These are phyloP conservation scores for Skeletonema marinoi DNA, from an alignment of 108 stramenopile genomes.

Conservation along the genomic window DNA sequence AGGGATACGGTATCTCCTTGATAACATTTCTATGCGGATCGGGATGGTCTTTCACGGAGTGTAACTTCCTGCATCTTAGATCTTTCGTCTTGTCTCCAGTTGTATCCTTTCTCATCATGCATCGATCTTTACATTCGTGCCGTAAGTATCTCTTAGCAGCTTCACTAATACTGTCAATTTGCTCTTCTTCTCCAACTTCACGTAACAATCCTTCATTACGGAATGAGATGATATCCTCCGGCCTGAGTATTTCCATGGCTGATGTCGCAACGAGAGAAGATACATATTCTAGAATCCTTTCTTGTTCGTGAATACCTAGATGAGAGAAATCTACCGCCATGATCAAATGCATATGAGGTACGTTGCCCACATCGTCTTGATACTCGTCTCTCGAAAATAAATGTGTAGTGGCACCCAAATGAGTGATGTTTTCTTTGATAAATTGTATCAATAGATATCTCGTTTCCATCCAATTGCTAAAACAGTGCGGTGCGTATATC, in stretches of 20 bases:
- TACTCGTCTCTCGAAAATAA: background rate
- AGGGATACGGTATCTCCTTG: background rate
- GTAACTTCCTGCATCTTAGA: background rate
- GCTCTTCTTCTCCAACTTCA: background rate
- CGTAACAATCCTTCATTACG: background rate
- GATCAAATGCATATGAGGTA: background rate
- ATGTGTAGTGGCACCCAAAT: background rate
- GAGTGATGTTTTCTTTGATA: background rate
- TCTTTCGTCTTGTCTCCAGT: background rate
- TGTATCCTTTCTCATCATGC: background rate
- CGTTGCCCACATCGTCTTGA: background rate
- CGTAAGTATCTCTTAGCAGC: background rate
- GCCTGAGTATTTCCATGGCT: background rate
- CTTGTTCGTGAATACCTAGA: background rate
- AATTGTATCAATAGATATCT: background rate
- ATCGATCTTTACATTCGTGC: background rate
- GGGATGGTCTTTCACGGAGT: background rate
- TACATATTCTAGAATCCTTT: background rate
- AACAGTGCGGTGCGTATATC: background rate
- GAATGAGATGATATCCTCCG: background rate
- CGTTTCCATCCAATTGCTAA: background rate
- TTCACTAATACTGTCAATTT: background rate
- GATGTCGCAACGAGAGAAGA: background rate
- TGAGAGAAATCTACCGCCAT: background rate
- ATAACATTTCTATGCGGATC: background rate